These are phyloP conservation scores for Tuctoria greenei DNA, from an alignment of 176 grass and related monocot genomes.

Conservation along the genomic window DNA sequence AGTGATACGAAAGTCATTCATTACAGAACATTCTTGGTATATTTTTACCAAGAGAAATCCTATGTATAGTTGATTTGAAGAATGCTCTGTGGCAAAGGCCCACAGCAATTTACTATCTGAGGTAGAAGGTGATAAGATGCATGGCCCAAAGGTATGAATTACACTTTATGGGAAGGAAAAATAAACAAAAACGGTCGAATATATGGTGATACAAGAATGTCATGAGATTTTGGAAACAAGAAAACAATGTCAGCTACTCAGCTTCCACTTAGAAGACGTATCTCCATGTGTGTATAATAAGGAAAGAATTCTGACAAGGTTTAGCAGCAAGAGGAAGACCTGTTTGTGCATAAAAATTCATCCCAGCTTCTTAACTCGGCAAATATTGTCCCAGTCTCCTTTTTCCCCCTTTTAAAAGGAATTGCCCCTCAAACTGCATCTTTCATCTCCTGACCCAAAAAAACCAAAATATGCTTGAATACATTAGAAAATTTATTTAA, in stretches of 20 bases:
- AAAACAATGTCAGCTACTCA: neutral
- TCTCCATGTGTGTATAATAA: constrained; percentile 32
- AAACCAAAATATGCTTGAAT: constrained; percentile 39
- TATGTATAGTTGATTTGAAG: constrained; percentile 43
- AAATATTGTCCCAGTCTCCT: neutral
- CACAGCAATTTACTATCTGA: constrained; percentile 36
- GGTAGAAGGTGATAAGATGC: constrained; percentile 13
- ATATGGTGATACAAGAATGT: neutral
- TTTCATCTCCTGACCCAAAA: constrained; percentile 27
- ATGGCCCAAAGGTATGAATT: constrained; percentile 21
- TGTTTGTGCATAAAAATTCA: constrained; percentile 28
- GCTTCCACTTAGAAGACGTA: neutral
- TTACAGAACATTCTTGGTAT: constrained; percentile 41
- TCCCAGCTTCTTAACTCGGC: constrained; percentile 28
- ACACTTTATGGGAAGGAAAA: constrained; percentile 20
- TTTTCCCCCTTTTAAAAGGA: constrained; percentile 2
- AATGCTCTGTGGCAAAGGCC: constrained; percentile 10
- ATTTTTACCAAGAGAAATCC: constrained; percentile 40
- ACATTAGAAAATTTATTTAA: constrained; percentile 33
- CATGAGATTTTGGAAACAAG: constrained; percentile 1
- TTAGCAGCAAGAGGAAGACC: constrained; percentile 33
- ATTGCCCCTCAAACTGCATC: constrained; percentile 22
- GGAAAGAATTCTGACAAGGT: constrained; percentile 16
- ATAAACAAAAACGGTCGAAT: constrained; percentile 21
- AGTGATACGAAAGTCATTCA: constrained; percentile 51